A percentile compares a stretch with the other conserved stretches of the same genome.
Conservation (phyloP, 2,329 filamentous ascomycete species). For the Penicillium thymicola region DNA sequence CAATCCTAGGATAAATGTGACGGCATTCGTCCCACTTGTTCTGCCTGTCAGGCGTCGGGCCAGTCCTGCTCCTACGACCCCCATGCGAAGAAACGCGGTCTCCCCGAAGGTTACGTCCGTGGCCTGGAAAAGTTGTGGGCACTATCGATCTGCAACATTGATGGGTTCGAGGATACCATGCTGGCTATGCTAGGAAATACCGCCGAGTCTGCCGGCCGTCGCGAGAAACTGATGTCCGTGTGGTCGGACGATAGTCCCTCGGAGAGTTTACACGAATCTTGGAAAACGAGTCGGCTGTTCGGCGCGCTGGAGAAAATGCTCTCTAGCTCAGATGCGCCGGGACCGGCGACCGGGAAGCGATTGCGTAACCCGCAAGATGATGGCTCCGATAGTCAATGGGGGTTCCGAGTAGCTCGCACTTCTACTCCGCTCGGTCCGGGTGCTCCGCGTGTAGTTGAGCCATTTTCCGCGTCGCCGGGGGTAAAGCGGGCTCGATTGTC, state of each 20-base stretch:
- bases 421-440: constrained; percentile 27
- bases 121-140: constrained; percentile 48
- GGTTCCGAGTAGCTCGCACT: constrained; percentile 31
- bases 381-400: constrained; percentile 26
- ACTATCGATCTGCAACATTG: constrained; percentile 43
- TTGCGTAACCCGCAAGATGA: constrained; percentile 32
- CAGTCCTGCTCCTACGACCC: constrained; percentile 45
- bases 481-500: constrained; percentile 31
- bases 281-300: constrained; percentile 44
- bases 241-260: constrained; percentile 42
- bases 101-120: constrained; percentile 48
- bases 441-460: constrained; percentile 32
- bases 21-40: constrained; percentile 43
- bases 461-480: constrained; percentile 18
- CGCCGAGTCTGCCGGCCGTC: constrained; percentile 29
- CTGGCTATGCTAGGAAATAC: constrained; percentile 38
- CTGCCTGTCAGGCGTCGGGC: constrained; percentile 40
- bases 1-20: constrained; percentile 43
- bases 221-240: constrained; percentile 35
- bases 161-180: constrained; percentile 44
- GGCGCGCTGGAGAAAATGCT: constrained; percentile 43
- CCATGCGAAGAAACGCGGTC: constrained; percentile 44
- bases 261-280: constrained; percentile 43
- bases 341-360: constrained; percentile 31
- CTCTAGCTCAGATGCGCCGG: constrained; percentile 30